Evolutionary conservation across 768 basidiomycete species (phyloP), one percentile per base, ranked within the genome.

Genomic region (Neoboletus magnificus): DNA sequence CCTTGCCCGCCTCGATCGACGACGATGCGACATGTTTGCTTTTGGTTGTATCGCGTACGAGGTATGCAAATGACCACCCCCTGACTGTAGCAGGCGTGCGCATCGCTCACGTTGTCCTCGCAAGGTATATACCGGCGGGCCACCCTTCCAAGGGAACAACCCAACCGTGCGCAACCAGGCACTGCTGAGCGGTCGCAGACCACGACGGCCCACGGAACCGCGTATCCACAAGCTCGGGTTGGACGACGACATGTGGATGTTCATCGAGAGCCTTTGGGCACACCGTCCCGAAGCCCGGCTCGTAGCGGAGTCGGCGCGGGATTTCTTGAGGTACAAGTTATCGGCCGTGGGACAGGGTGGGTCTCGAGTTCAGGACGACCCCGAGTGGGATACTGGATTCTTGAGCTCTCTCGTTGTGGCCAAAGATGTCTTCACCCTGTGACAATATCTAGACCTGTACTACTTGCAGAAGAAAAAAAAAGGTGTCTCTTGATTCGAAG

Each of bases 21-120:
- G 69, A n/a, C 67, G 67, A 47, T 60, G 67, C 35, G 73, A 74
- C 49, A 68, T 74, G 27, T 74, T 75, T 48, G 63, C 73, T 6
- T 68, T 74, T 47, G 74, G 68, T 5, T 71, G 66, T 3, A 62
- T 72, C 37, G 54, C 66, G 12, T 74, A 72, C 50, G 74, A 74
- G 71, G 73, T 74, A 37, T 9, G 6, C 10, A 1, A 15, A n/a
- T 10, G 52, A 15, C 13, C 36, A 2, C 23, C 30, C 10, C 25
- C 11, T 46, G 16, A 3, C 3, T 16, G 16, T 42, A 2, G 40
- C 8, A 41, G 18, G 16, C 4, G 13, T 8, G 36, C 16, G 4
- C 23, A 0, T 27, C 2, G 13, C 50, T 52, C 30, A 54, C 23
- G 16, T 18, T 8, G 16, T 20, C n/a, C 16, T 36, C 35, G 22